phyloP scores from a whole-genome alignment of 306 rosid species.

The Prunus dulcis region DNA sequence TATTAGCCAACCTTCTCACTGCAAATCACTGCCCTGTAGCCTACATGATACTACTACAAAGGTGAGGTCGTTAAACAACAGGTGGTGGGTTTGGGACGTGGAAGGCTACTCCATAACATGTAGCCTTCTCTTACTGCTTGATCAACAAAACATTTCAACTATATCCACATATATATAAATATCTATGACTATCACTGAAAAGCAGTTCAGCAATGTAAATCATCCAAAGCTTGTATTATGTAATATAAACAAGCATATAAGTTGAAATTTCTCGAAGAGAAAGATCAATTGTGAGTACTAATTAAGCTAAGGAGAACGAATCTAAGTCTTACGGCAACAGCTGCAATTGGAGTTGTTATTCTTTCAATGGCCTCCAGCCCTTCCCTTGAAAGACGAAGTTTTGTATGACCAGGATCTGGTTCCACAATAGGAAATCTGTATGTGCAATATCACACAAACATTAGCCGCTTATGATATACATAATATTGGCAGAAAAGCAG shows the following conservation, averaged over 20 bases:
- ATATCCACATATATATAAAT: not conserved
- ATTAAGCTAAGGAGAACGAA: not conserved
- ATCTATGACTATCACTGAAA: not conserved
- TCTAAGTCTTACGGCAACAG: constrained; percentile 73
- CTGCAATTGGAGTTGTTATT: constrained; percentile 80
- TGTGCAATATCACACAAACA: constrained; percentile 23
- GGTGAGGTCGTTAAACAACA: not conserved
- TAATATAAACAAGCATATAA: not conserved
- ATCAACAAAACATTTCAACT: not conserved
- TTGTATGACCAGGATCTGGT: constrained; percentile 92
- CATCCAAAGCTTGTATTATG: not conserved
- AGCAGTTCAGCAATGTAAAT: not conserved
- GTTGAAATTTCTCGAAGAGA: not conserved
- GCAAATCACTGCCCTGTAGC: not conserved
- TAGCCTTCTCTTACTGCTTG: not conserved
- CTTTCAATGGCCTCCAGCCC: constrained; percentile 83
- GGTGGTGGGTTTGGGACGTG: not conserved
- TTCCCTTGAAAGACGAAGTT: constrained; percentile 83
- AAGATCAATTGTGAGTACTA: not conserved
- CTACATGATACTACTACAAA: not conserved
- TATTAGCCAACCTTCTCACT: not conserved
- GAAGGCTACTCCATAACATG: not conserved
- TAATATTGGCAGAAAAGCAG: constrained; percentile 11
- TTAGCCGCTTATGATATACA: constrained; percentile 5
- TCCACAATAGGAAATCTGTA: constrained; percentile 86